A percentile compares a stretch with the other conserved stretches of the same genome.
Conservation (phyloP, 164 flowering plant species). For the Aristolochia fimbriata region DNA sequence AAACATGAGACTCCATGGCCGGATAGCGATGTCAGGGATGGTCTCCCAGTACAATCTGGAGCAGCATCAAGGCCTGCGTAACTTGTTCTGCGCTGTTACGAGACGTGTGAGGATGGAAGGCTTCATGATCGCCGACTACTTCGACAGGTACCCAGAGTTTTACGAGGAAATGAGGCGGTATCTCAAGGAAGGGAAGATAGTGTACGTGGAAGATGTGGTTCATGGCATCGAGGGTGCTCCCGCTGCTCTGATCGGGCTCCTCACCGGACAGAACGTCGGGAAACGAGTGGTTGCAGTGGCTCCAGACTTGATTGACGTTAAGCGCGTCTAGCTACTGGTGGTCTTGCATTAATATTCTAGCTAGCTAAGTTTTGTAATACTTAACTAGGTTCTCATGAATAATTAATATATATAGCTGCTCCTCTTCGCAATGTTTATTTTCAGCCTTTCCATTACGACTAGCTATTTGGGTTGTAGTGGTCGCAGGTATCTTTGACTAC, state of each 20-base stretch:
- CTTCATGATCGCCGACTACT: slow-evolving; percentile 8
- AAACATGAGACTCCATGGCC: slow-evolving; percentile 43
- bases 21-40: slow-evolving; percentile 51
- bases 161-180: slow-evolving; percentile 7
- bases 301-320: not conserved
- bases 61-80: slow-evolving; percentile 15
- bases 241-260: slow-evolving; percentile 42
- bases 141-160: slow-evolving; percentile 19
- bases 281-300: slow-evolving; percentile 35
- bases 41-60: slow-evolving; percentile 22
- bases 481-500: too few species aligned
- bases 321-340: too few species aligned
- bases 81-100: slow-evolving; percentile 6
- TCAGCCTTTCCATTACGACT: too few species aligned
- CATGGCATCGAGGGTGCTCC: slow-evolving; percentile 54
- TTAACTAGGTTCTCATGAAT: too few species aligned
- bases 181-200: slow-evolving; percentile 20
- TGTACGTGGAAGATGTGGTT: slow-evolving; percentile 39
- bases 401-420: too few species aligned
- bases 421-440: too few species aligned
- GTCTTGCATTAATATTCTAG: too few species aligned
- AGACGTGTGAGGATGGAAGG: slow-evolving; percentile 21
- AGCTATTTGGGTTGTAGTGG: too few species aligned
- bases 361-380: too few species aligned
- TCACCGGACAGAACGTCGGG: slow-evolving; percentile 40